phyloP scores from a whole-genome alignment of 495 filamentous ascomycete species.

The Penicillium antarcticum region DNA sequence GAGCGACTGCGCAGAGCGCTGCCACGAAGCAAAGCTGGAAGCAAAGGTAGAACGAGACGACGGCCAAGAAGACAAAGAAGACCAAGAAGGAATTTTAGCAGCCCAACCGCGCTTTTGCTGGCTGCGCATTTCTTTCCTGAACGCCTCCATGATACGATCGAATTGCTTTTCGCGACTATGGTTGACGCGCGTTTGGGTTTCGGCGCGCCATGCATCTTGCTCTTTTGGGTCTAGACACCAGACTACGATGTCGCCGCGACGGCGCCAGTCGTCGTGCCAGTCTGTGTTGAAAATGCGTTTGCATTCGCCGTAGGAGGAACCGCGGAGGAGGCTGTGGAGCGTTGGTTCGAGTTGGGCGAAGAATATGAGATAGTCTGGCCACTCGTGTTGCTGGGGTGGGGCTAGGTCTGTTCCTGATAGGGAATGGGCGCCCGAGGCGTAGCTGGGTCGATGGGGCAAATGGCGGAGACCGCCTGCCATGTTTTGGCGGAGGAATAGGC shows the following conservation, averaged over 20 bases:
- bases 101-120: constrained; percentile 22
- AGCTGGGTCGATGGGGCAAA: constrained; percentile 40
- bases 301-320: constrained; percentile 62
- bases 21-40: constrained; percentile 9
- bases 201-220: constrained; percentile 31
- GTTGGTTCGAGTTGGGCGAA: constrained; percentile 59
- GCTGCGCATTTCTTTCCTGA: constrained; percentile 21
- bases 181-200: constrained; percentile 16
- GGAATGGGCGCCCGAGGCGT: constrained; percentile 5
- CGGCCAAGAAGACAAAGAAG: not conserved
- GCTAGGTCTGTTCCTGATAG: not conserved
- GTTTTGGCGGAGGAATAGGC: constrained; percentile 54
- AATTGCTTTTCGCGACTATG: constrained; percentile 36
- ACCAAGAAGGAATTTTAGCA: not conserved
- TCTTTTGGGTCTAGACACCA: constrained; percentile 56
- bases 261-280: constrained; percentile 85
- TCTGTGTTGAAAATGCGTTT: constrained; percentile 75
- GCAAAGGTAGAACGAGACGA: not conserved
- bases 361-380: constrained; percentile 64
- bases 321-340: constrained; percentile 44
- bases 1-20: constrained; percentile 3
- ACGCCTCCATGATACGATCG: constrained; percentile 31
- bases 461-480: constrained; percentile 43
- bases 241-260: constrained; percentile 81
- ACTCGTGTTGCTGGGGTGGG: constrained; percentile 26